Evolutionary conservation across 202 grass and related monocot genomes (phyloP).

Genomic region (Musa balbisiana): DNA sequence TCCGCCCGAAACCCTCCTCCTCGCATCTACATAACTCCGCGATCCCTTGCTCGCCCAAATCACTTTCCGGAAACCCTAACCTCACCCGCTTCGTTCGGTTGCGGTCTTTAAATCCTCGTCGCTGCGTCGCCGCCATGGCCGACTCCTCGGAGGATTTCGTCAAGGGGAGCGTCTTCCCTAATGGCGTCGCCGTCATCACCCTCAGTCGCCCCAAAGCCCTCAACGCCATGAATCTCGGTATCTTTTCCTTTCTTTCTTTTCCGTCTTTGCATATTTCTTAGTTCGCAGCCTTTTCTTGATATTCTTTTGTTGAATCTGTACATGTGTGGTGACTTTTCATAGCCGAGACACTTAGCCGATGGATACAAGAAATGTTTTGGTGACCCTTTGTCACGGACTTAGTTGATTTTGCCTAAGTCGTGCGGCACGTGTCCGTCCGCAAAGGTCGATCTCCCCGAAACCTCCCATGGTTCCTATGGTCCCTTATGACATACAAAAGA

Average conservation of each 20-base stretch:
- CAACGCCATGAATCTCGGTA: constrained; percentile 94
- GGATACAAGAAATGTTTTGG: too few species aligned
- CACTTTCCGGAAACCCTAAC: constrained; percentile 18
- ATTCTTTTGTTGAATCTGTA: too few species aligned
- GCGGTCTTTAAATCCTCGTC: constrained; percentile 10
- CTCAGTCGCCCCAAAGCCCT: constrained; percentile 94
- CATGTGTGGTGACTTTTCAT: too few species aligned
- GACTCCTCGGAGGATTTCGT: constrained; percentile 60
- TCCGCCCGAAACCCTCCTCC: neutral
- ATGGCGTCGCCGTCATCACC: constrained; percentile 87
- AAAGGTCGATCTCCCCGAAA: too few species aligned
- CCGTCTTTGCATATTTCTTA: neutral
- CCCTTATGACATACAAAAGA: too few species aligned
- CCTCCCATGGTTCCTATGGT: too few species aligned
- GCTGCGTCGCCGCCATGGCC: constrained; percentile 49
- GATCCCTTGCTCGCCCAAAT: neutral
- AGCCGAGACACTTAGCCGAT: too few species aligned
- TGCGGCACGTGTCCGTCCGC: too few species aligned
- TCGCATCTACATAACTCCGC: neutral
- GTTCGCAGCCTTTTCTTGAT: too few species aligned
- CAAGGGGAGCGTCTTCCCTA: constrained; percentile 58
- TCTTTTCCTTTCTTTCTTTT: neutral
- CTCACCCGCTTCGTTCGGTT: neutral
- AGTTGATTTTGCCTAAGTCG: too few species aligned
- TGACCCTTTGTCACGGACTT: too few species aligned